Conservation (phyloP, 257 asterid genomes). For the Rauvolfia tetraphylla region DNA sequence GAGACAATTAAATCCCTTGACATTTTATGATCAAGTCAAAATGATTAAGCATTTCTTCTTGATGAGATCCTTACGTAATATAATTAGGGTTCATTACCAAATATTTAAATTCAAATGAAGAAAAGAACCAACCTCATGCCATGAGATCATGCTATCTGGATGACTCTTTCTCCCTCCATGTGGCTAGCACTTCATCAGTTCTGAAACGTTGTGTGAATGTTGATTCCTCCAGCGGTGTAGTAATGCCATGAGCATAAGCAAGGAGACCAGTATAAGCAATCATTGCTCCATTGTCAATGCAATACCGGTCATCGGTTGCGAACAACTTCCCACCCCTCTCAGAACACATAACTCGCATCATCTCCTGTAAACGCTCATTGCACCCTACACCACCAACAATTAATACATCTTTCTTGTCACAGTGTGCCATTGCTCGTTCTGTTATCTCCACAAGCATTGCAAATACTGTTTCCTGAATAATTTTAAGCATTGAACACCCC, state of each 20-base stretch:
- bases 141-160: constrained; percentile 16
- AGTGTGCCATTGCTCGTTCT: constrained; percentile 94
- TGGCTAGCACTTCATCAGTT: constrained; percentile 91
- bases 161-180: constrained; percentile 79
- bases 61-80: too few relatives aligned
- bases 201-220: constrained; percentile 90
- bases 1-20: too few relatives aligned
- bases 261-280: constrained; percentile 95
- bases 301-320: constrained; percentile 91
- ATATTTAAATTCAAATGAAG: too few relatives aligned
- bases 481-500: neutral
- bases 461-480: constrained; percentile 69
- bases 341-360: constrained; percentile 90
- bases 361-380: constrained; percentile 78
- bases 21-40: too few relatives aligned
- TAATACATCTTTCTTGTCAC: constrained; percentile 83
- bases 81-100: too few relatives aligned
- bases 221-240: constrained; percentile 75
- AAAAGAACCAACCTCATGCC: constrained; percentile 6
- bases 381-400: constrained; percentile 99
- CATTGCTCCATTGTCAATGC: constrained; percentile 96
- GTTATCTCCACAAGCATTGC: constrained; percentile 99
- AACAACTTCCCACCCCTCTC: constrained; percentile 85
- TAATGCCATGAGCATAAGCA: constrained; percentile 67
- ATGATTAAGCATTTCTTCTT: too few relatives aligned